A percentile compares a stretch with the other conserved stretches of the same genome.
Conservation (phyloP, 148 eudicot species). For the Amaranthus cruentus region DNA sequence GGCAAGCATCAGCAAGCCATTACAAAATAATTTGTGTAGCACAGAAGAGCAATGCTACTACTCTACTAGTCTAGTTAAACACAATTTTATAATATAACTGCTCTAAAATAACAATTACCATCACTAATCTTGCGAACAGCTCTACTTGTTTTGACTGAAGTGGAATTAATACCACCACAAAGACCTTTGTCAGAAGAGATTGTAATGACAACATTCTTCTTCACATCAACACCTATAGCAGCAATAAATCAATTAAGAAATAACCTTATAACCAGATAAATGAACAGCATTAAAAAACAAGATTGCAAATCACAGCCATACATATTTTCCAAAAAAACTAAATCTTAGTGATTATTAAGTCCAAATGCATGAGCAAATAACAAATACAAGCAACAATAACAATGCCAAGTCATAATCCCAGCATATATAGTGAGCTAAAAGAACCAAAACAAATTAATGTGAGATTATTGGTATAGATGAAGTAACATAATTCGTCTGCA, state of each 20-base stretch:
- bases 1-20: background rate
- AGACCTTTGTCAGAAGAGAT: constrained; percentile 97
- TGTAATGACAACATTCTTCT: constrained; percentile 79
- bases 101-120: constrained; percentile 40
- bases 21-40: constrained; percentile 4
- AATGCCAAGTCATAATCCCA: background rate
- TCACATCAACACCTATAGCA: constrained; percentile 73
- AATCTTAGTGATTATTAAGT: background rate
- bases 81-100: background rate
- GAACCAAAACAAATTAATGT: too few relatives aligned
- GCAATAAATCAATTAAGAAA: too few relatives aligned
- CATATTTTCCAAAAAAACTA: too few relatives aligned
- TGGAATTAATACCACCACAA: constrained; percentile 98
- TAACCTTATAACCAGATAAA: too few relatives aligned
- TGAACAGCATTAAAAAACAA: too few relatives aligned
- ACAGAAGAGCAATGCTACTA: background rate
- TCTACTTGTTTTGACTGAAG: constrained; percentile 86
- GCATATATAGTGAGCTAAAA: too few relatives aligned
- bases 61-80: background rate
- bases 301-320: background rate
- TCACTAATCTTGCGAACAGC: constrained; percentile 65
- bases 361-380: background rate
- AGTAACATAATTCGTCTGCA: background rate
- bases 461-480: too few relatives aligned
- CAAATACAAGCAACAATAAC: background rate